Conservation (phyloP, 192 early-diverging fungal species). For the Rhizoclosmatium sp. region DNA sequence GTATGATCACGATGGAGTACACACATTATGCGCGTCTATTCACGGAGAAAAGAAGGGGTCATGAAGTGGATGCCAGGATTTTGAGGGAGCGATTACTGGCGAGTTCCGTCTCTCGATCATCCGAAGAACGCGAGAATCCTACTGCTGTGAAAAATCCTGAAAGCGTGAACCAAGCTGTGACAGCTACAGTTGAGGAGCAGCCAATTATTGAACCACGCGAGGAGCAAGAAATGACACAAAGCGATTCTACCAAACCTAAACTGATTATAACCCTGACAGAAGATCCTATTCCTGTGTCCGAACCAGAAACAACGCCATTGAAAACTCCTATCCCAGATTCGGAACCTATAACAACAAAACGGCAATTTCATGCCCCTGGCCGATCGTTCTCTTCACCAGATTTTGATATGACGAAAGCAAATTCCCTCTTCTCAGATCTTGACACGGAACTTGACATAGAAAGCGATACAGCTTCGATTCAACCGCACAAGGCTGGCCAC, state of each 20-base stretch:
- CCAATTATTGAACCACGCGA: no score
- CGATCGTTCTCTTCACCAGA: neutral
- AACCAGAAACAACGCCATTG: no score
- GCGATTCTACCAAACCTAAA: no score
- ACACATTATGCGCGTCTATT: constrained; percentile 2
- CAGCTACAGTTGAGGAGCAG: no score
- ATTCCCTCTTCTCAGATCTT: neutral
- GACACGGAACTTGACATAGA: neutral
- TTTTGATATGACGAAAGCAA: neutral
- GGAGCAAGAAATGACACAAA: no score
- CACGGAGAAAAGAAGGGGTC: neutral
- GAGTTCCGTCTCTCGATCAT: neutral
- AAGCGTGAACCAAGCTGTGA: no score
- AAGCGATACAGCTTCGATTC: neutral
- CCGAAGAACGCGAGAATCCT: no score
- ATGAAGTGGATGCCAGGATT: neutral
- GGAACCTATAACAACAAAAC: no score
- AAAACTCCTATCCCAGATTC: no score
- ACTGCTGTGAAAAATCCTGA: no score
- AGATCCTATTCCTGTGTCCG: no score
- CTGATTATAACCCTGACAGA: no score
- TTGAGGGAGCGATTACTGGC: neutral
- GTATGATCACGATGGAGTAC: constrained; percentile 23
- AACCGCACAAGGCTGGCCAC: neutral
- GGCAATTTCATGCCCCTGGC: neutral